phyloP scores from a whole-genome alignment of 805 yeast genomes.

The Middelhovenomyces tepae region DNA sequence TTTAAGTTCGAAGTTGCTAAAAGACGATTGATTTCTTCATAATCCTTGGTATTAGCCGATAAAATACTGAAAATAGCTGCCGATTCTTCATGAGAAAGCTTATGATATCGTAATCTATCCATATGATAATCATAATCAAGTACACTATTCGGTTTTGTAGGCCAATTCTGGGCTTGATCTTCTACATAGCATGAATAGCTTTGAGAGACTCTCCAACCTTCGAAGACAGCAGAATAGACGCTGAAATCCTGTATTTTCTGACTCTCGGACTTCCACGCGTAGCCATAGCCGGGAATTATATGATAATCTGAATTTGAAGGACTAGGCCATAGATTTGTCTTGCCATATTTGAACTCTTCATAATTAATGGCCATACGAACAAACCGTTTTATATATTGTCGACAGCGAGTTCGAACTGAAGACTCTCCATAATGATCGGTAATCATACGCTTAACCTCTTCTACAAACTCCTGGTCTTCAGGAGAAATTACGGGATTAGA shows the following conservation, averaged over 20 bases:
- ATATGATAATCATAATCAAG: constrained; percentile 24
- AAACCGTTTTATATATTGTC: constrained; percentile 21
- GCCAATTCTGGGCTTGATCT: constrained; percentile 17
- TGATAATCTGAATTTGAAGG: constrained; percentile 11
- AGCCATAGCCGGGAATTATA: constrained; percentile 25
- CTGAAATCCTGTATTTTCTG: constrained; percentile 18
- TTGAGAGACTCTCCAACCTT: constrained; percentile 24
- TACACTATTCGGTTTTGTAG: constrained; percentile 16
- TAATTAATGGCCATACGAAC: constrained; percentile 22
- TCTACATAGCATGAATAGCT: constrained; percentile 19
- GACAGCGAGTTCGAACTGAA: constrained; percentile 21
- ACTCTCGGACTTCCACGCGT: constrained; percentile 22
- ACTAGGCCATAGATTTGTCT: constrained; percentile 17
- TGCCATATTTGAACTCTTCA: constrained; percentile 21
- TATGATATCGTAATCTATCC: constrained; percentile 21
- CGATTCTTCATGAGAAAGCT: constrained; percentile 19
- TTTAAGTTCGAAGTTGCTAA: constrained; percentile 17
- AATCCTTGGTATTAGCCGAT: constrained; percentile 18
- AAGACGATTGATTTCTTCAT: constrained; percentile 23
- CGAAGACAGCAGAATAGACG: constrained; percentile 20
- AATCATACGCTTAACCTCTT: constrained; percentile 21
- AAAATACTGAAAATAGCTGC: constrained; percentile 20
- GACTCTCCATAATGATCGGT: constrained; percentile 24
- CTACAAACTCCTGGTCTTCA: constrained; percentile 21
- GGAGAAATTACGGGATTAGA: neutral